phyloP scores from a whole-genome alignment of 2,329 filamentous ascomycete species.

The Knoxdaviesia capensis region DNA sequence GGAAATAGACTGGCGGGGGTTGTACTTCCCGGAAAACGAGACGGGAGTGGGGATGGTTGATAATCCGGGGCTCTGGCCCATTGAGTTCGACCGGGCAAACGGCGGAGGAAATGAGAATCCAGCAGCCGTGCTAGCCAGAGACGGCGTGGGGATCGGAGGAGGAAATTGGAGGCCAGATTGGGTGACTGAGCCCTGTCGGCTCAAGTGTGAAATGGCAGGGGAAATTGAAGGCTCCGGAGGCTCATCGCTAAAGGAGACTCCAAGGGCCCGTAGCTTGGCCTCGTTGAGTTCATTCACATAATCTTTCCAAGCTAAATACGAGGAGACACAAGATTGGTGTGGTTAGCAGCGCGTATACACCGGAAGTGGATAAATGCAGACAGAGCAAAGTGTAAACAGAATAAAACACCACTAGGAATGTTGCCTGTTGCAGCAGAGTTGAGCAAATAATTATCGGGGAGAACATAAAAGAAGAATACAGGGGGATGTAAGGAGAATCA shows the following conservation, averaged over 20 bases:
- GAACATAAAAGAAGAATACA: too few species aligned
- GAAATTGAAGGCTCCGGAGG: slow-evolving; percentile 33
- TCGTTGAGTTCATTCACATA: slow-evolving; percentile 74
- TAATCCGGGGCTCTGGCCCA: slow-evolving; percentile 40
- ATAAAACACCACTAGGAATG: too few species aligned
- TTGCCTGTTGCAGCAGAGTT: too few species aligned
- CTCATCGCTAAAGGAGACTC: slow-evolving; percentile 33
- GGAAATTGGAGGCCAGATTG: slow-evolving; percentile 65
- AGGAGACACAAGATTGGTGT: slow-evolving; percentile 2
- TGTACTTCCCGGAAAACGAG: slow-evolving; percentile 45
- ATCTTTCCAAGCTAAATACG: slow-evolving; percentile 35
- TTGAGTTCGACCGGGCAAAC: slow-evolving; percentile 36
- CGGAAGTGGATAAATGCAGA: neutral
- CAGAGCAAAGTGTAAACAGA: too few species aligned
- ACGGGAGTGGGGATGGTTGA: slow-evolving; percentile 52
- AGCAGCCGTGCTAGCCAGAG: slow-evolving; percentile 40
- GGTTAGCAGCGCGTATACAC: neutral
- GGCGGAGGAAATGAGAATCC: slow-evolving; percentile 33
- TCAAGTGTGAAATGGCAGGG: slow-evolving; percentile 38
- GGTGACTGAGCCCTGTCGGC: slow-evolving; percentile 50
- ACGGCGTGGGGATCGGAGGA: slow-evolving; percentile 62
- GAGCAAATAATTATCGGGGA: too few species aligned
- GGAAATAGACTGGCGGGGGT: slow-evolving; percentile 53
- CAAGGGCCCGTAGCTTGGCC: slow-evolving; percentile 78
- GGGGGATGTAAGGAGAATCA: too few species aligned